Conservation (phyloP, 371 early-diverging fungal species). For the Saksenaea vasiformis region DNA sequence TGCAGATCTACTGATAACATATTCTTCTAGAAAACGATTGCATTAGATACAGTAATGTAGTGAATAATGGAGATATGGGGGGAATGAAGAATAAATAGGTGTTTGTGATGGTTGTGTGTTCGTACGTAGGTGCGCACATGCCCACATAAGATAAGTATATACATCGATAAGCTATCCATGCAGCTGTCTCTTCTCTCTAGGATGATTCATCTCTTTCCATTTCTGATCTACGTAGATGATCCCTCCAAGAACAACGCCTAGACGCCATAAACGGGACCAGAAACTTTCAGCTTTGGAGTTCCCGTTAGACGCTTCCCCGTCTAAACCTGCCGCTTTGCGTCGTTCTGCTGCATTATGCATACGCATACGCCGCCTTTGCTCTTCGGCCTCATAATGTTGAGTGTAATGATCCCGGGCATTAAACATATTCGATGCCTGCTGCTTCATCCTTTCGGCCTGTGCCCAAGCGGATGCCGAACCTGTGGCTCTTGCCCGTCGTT, state of each 20-base stretch:
- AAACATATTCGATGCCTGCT: conserved; percentile 13
- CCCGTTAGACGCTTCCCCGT: conserved; percentile 1
- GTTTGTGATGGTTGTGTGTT: neutral
- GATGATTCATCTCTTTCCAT: neutral
- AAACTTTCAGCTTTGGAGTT: conserved; percentile 7
- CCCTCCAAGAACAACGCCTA: conserved; percentile 22
- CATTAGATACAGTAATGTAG: neutral
- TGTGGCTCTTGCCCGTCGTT: conserved; percentile 24
- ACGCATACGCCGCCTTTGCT: conserved; percentile 37
- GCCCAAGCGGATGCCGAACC: conserved; percentile 45
- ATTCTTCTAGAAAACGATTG: neutral
- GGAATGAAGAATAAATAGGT: neutral
- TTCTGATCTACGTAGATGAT: conserved; percentile 10
- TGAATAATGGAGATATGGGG: neutral
- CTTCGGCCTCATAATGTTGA: conserved; percentile 46
- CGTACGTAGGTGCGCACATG: neutral
- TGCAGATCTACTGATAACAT: neutral
- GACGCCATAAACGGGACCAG: conserved; percentile 33
- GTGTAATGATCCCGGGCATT: conserved; percentile 33
- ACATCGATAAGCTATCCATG: neutral
- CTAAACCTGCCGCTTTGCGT: conserved; percentile 25
- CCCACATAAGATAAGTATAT: neutral
- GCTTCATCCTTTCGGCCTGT: conserved; percentile 37
- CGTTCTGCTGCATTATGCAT: conserved; percentile 36
- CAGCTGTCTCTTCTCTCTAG: neutral